Percentiles rank a stretch among this genome's conserved stretches.
These are phyloP conservation scores for Solanum peruvianum DNA, from an alignment of 257 asterid genomes.

Conservation along the genomic window DNA sequence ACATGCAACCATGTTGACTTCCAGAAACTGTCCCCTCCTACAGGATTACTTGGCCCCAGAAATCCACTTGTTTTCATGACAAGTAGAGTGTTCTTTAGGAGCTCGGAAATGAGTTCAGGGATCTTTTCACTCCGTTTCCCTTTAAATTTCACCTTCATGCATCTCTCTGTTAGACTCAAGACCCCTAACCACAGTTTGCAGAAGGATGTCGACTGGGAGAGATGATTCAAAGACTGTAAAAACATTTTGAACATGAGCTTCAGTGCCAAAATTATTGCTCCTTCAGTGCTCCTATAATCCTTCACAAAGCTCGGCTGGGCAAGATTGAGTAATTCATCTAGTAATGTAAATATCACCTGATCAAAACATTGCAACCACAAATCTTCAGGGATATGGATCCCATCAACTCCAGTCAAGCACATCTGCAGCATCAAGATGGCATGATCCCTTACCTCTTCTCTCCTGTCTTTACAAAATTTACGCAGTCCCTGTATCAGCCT, in stretches of 20 bases:
- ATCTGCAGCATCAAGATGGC: slow-evolving; percentile 53
- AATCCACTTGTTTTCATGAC: slow-evolving; percentile 65
- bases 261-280: slow-evolving; percentile 46
- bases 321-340: slow-evolving; percentile 54
- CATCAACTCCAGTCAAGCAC: slow-evolving; percentile 64
- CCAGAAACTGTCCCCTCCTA: slow-evolving; percentile 67
- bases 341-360: slow-evolving; percentile 55
- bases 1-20: slow-evolving; percentile 73
- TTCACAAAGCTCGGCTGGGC: slow-evolving; percentile 47
- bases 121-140: slow-evolving; percentile 70
- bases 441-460: slow-evolving; percentile 85
- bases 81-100: slow-evolving; percentile 65
- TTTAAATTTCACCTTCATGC: slow-evolving; percentile 51
- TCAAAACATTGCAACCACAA: slow-evolving; percentile 79
- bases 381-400: slow-evolving; percentile 38
- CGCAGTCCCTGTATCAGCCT: slow-evolving; percentile 74
- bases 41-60: slow-evolving; percentile 49
- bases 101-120: slow-evolving; percentile 76
- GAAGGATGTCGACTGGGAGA: slow-evolving; percentile 43
- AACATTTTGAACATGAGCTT: slow-evolving; percentile 58
- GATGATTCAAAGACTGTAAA: slow-evolving; percentile 43
- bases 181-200: slow-evolving; percentile 62
- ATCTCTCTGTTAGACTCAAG: slow-evolving; percentile 44
- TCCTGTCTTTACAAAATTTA: slow-evolving; percentile 58
- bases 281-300: slow-evolving; percentile 68